Evolutionary conservation across 768 basidiomycete genomes (phyloP).

Genomic region (Rhodotorula toruloides): DNA sequence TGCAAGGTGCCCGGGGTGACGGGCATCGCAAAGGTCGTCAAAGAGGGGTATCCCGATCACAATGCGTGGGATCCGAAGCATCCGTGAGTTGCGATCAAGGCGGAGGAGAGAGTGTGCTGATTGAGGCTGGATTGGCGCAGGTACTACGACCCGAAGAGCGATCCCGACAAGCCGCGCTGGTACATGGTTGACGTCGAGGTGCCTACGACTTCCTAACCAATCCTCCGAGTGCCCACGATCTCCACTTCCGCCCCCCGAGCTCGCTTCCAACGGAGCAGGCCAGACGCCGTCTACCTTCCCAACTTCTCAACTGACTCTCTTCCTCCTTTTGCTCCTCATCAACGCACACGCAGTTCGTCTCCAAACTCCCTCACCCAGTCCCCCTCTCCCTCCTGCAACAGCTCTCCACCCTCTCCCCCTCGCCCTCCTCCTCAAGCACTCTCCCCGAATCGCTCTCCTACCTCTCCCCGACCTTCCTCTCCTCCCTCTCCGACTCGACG

Average conservation of each 20-base stretch:
- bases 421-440: slow-evolving; percentile 11
- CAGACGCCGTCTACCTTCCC: background rate
- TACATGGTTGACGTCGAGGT: slow-evolving; percentile 73
- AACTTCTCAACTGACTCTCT: background rate
- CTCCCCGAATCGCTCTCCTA: slow-evolving; percentile 26
- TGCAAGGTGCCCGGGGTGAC: slow-evolving; percentile 67
- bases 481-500: slow-evolving; percentile 54
- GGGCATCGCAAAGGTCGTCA: slow-evolving; percentile 73
- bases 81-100: slow-evolving; percentile 7
- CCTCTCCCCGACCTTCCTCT: slow-evolving; percentile 23
- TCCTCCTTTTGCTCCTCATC: background rate
- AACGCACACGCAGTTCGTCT: slow-evolving; percentile 37
- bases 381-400: slow-evolving; percentile 63
- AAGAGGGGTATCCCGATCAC: slow-evolving; percentile 88
- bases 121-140: background rate
- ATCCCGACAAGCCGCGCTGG: slow-evolving; percentile 73
- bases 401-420: slow-evolving; percentile 12
- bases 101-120: background rate
- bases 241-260: too few relatives aligned
- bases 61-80: slow-evolving; percentile 46
- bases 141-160: slow-evolving; percentile 58
- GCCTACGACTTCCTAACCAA: background rate
- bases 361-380: slow-evolving; percentile 61
- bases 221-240: too few relatives aligned
- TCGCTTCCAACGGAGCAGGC: too few relatives aligned